Conservation (phyloP, 345 rosid genomes). For the Erucastrum elatum region DNA sequence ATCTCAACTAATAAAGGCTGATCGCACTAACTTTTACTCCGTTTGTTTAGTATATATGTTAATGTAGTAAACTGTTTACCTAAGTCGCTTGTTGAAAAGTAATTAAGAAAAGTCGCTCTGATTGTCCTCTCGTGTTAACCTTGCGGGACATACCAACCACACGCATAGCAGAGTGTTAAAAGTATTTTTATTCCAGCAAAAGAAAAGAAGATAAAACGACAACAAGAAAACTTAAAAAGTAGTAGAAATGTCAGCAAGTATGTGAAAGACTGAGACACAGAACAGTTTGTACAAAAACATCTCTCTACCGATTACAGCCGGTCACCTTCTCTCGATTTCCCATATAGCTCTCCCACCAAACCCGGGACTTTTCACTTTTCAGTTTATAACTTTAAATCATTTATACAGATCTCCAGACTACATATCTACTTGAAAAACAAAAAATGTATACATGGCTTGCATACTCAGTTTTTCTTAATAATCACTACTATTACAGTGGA, state of each 20-base stretch:
- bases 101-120: background rate
- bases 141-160: background rate
- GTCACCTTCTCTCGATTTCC: constrained; percentile 42
- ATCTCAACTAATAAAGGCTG: background rate
- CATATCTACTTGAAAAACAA: background rate
- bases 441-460: background rate
- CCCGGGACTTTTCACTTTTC: constrained; percentile 46
- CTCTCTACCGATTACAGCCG: constrained; percentile 52
- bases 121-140: background rate
- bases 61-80: background rate
- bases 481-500: background rate
- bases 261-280: constrained; percentile 35
- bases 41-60: background rate
- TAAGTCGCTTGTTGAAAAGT: background rate
- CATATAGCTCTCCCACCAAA: constrained; percentile 36
- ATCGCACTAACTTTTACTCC: background rate
- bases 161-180: background rate
- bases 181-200: constrained; percentile 18
- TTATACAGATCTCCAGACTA: background rate
- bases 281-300: constrained; percentile 32
- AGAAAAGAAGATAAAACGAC: constrained; percentile 37
- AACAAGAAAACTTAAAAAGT: constrained; percentile 39
- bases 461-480: background rate
- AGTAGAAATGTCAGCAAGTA: constrained; percentile 31
- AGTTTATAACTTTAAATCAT: background rate